Evolutionary conservation across 1,139 yeast genomes (phyloP).

Genomic region (Kodamaea sp.): DNA sequence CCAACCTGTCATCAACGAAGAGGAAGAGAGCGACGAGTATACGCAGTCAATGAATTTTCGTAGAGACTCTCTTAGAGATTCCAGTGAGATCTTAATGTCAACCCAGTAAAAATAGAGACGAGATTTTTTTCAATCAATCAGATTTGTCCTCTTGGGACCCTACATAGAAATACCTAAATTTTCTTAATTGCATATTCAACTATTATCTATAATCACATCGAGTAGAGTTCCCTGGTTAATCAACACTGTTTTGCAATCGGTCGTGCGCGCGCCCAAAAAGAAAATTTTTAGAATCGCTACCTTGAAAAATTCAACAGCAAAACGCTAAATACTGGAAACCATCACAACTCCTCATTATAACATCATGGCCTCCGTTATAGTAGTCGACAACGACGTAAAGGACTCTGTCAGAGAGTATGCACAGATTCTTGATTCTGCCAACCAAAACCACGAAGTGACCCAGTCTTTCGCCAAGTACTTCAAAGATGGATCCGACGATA

Average conservation of each 20-base stretch:
- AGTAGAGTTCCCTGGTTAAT: too few species aligned
- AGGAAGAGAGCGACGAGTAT: constrained; percentile 28
- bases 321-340: background rate
- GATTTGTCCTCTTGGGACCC: too few species aligned
- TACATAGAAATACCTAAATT: too few species aligned
- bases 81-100: too few species aligned
- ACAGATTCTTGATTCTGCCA: constrained; percentile 38
- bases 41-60: too few species aligned
- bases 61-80: too few species aligned
- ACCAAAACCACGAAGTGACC: constrained; percentile 31
- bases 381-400: constrained; percentile 46
- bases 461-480: constrained; percentile 26
- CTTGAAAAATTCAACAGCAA: constrained; percentile 7
- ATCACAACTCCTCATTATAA: constrained; percentile 3
- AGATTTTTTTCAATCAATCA: too few species aligned
- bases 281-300: constrained; percentile 13
- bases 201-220: too few species aligned
- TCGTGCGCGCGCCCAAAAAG: constrained; percentile 11
- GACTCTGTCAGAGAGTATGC: constrained; percentile 46
- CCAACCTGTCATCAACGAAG: constrained; percentile 29
- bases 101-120: too few species aligned
- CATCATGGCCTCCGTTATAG: constrained; percentile 49
- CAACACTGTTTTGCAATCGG: background rate
- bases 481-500: constrained; percentile 24
- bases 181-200: too few species aligned